phyloP scores from a whole-genome alignment of 1,139 yeast genomes.

The Sugiyamaella novakii region DNA sequence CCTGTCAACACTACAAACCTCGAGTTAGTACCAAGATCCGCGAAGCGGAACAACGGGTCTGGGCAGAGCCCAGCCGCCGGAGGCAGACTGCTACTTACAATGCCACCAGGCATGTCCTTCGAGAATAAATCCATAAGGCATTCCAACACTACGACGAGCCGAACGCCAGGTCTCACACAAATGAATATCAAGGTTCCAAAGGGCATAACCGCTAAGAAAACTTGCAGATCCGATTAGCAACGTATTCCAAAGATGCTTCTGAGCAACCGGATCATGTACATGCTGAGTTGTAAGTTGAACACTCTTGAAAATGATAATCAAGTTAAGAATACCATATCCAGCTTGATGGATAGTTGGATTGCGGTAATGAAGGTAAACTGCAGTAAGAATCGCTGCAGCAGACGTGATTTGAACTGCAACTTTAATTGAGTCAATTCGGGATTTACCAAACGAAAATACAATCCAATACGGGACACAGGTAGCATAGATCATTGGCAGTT shows the following conservation, averaged over 20 bases:
- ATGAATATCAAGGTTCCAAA: conserved; percentile 87
- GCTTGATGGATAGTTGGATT: conserved; percentile 89
- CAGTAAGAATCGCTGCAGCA: conserved; percentile 58
- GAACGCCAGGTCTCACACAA: conserved; percentile 66
- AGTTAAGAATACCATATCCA: conserved; percentile 68
- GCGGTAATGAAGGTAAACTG: conserved; percentile 64
- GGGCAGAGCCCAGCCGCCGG: conserved; percentile 5
- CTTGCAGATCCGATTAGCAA: conserved; percentile 63
- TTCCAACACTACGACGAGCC: conserved; percentile 68
- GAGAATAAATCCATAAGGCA: conserved; percentile 83
- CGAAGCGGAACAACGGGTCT: neutral
- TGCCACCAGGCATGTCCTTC: conserved; percentile 99
- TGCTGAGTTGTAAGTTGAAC: conserved; percentile 52
- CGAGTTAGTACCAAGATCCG: conserved; percentile 4
- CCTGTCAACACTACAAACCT: conserved; percentile 61
- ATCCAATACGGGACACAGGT: conserved; percentile 95
- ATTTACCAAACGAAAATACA: conserved; percentile 66
- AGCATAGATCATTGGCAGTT: conserved; percentile 96
- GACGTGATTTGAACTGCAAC: conserved; percentile 40
- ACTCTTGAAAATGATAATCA: conserved; percentile 60
- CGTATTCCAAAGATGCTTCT: conserved; percentile 53
- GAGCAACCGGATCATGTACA: conserved; percentile 54
- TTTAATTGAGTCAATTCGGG: conserved; percentile 42
- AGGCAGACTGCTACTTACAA: conserved; percentile 30
- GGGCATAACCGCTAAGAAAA: conserved; percentile 70